Evolutionary conservation across 1,284 basidiomycete species (phyloP), one percentile per base, ranked within the genome.

Genomic region (Trichosporon sp.): DNA sequence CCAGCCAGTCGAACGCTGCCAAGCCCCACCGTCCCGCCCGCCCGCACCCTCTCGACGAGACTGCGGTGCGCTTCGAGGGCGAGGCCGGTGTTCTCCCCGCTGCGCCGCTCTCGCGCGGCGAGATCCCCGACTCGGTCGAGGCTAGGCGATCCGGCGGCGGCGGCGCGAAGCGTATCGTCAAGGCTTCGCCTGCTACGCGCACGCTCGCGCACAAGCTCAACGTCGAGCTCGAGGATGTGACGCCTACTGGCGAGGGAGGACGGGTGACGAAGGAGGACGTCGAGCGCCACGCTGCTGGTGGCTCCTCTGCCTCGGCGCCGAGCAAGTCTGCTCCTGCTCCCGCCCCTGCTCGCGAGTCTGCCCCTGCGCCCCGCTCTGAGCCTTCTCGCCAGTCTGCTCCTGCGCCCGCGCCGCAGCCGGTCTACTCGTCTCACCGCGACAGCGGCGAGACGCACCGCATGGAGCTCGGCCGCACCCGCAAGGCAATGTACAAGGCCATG

Each of bases 401-500:
- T 7, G 59, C 62, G 4, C 57, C 60, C 19, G 16, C 14, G 1
- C 33, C 61, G 19, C 46, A 25, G 19, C 59, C 63, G 11, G 61
- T 60, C 31, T 52, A 52, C 59, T 37, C 59, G n/a, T 23, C 23
- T 2, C 54, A 59, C 23, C 36, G 54, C 32, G 10, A 83, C 84
- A 13, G 89, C 86, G 2, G 85, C 77, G 69, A 92, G 85, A 73
- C 89, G 86, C 36, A 87, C 78, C 44, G 92, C 82, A 4, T 86
- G 83, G 49, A 89, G 71, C 64, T 69, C 63, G 89, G 88, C 16
- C 83, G 90, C 69, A 92, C 90, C 9, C 83, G 91, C 63, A 86
- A 88, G 75, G 87, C 86, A 37, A 93, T 93, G 91, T 93, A 86
- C 86, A 89, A 89, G 70, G 89, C 89, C 1, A 92, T 93, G 89